These are phyloP conservation scores for Colletotrichum paranaense DNA, from an alignment of 2,329 filamentous ascomycete genomes.

Conservation along the genomic window DNA sequence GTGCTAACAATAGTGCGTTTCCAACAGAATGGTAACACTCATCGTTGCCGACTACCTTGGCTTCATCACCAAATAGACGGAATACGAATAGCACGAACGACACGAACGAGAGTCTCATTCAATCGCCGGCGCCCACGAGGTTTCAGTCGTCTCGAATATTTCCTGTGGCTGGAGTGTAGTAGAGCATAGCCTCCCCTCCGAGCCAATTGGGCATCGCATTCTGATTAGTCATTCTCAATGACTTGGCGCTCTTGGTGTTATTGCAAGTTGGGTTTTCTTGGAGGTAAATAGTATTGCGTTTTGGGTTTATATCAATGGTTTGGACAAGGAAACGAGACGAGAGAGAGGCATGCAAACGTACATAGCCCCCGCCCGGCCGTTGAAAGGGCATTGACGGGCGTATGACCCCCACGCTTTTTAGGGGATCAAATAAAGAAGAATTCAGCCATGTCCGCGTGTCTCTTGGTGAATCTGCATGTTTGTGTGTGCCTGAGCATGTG, in stretches of 20 bases:
- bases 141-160: not conserved
- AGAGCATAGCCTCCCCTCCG: not conserved
- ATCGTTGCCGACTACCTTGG: constrained; percentile 72
- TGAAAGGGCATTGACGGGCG: not conserved
- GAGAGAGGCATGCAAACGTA: constrained; percentile 5
- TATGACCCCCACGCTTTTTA: not conserved
- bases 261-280: constrained; percentile 7
- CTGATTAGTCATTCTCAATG: not conserved
- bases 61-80: constrained; percentile 63
- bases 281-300: constrained; percentile 7
- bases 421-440: constrained; percentile 11
- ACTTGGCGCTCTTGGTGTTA: constrained; percentile 28
- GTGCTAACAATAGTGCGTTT: constrained; percentile 40
- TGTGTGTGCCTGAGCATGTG: not conserved
- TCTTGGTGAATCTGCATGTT: not conserved
- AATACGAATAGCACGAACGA: not conserved
- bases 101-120: not conserved
- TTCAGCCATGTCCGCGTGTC: not conserved
- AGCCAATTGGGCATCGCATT: not conserved
- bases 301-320: constrained; percentile 26
- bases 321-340: constrained; percentile 3
- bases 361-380: constrained; percentile 16
- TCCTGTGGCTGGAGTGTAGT: not conserved
- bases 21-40: constrained; percentile 68
- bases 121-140: not conserved